A percentile compares a stretch with the other conserved stretches of the same genome.
phyloP scores from a whole-genome alignment of 1,139 yeast genomes.

The Candida frijolesensis region DNA sequence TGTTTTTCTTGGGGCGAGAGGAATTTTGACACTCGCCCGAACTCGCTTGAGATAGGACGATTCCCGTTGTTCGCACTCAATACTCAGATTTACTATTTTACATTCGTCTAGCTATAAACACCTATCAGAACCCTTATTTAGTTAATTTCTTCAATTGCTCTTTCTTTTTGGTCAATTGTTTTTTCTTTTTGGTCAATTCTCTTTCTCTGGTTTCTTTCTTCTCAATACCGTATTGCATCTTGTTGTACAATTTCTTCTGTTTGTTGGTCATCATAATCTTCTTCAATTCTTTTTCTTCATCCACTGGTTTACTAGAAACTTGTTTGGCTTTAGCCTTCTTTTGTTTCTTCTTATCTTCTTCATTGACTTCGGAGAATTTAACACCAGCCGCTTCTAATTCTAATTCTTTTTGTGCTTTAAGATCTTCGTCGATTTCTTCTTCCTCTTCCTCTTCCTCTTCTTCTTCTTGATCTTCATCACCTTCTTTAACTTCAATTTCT shows the following conservation, averaged over 20 bases:
- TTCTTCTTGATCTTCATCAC: slow-evolving; percentile 47
- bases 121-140: not conserved
- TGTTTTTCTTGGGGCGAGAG: not conserved
- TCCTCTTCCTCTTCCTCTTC: slow-evolving; percentile 43
- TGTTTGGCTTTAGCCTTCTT: slow-evolving; percentile 22
- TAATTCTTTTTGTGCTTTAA: slow-evolving; percentile 77
- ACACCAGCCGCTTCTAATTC: slow-evolving; percentile 92
- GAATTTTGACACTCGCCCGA: not conserved
- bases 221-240: slow-evolving; percentile 91
- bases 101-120: not conserved
- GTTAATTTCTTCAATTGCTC: slow-evolving; percentile 45
- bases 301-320: slow-evolving; percentile 34
- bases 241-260: slow-evolving; percentile 90
- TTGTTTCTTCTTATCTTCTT: slow-evolving; percentile 29
- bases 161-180: slow-evolving; percentile 72
- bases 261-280: slow-evolving; percentile 98
- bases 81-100: not conserved
- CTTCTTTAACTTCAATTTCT: slow-evolving; percentile 48
- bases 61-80: not conserved
- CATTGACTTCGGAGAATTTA: slow-evolving; percentile 58
- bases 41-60: not conserved
- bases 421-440: slow-evolving; percentile 55
- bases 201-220: slow-evolving; percentile 82
- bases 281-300: slow-evolving; percentile 84
- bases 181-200: slow-evolving; percentile 74